These are phyloP conservation scores for Aureobasidium leucospermi DNA, from an alignment of 2,329 filamentous ascomycete species.

Conservation along the genomic window DNA sequence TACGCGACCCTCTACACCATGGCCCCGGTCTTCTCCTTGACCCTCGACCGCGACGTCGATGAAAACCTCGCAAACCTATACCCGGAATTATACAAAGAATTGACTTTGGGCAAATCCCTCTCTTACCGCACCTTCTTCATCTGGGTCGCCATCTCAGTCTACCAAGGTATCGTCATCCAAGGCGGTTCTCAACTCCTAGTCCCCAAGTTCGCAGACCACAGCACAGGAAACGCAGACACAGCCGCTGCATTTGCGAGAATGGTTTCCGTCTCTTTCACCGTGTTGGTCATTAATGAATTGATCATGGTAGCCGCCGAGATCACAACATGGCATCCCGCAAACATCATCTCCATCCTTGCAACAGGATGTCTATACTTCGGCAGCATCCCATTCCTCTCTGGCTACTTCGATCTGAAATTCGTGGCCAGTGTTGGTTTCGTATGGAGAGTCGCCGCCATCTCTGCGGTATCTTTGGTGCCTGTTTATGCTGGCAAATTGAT, in stretches of 20 bases:
- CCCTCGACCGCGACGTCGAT: conserved; percentile 91
- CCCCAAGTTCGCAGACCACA: conserved; percentile 49
- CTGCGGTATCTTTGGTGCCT: conserved; percentile 72
- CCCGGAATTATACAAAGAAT: conserved; percentile 93
- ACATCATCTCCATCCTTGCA: conserved; percentile 77
- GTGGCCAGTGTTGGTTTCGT: conserved; percentile 73
- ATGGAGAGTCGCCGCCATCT: conserved; percentile 79
- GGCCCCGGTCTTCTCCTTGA: conserved; percentile 82
- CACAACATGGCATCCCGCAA: conserved; percentile 92
- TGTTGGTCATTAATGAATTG: conserved; percentile 86
- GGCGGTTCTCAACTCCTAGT: conserved; percentile 86
- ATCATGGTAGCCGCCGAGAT: conserved; percentile 96
- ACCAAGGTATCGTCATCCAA: conserved; percentile 93
- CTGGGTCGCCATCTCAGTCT: conserved; percentile 91
- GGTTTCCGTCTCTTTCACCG: conserved; percentile 87
- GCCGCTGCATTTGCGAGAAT: conserved; percentile 45
- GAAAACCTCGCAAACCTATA: conserved; percentile 90
- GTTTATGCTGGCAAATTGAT: conserved; percentile 84
- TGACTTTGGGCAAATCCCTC: conserved; percentile 80
- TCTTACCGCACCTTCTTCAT: conserved; percentile 93
- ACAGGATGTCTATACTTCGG: conserved; percentile 76
- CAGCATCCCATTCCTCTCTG: conserved; percentile 75
- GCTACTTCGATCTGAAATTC: conserved; percentile 83
- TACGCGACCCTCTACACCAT: conserved; percentile 97
- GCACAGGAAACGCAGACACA: conserved; percentile 17